A percentile compares a stretch with the other conserved stretches of the same genome.
These are phyloP conservation scores for Fusarium chaquense DNA, from an alignment of 2,329 filamentous ascomycete genomes.

Conservation along the genomic window DNA sequence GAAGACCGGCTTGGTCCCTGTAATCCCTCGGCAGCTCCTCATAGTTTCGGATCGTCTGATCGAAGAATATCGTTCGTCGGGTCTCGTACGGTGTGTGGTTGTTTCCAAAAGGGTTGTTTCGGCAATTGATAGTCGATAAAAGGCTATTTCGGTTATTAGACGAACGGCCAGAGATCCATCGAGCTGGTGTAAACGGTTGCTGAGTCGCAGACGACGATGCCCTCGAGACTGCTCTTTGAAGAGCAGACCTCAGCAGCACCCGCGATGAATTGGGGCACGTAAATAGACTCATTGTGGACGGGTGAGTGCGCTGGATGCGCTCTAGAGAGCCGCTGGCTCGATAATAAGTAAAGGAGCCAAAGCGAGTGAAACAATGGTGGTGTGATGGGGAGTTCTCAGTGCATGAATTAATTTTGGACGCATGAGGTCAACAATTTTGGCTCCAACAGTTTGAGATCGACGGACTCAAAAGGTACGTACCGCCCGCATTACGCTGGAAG, in stretches of 20 bases:
- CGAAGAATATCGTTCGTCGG: conserved; percentile 53
- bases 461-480: conserved; percentile 37
- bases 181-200: conserved; percentile 39
- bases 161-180: conserved; percentile 42
- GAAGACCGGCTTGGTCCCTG: conserved; percentile 65
- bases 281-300: conserved; percentile 48
- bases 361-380: conserved; percentile 22
- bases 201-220: conserved; percentile 30
- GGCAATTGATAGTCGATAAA: conserved; percentile 20
- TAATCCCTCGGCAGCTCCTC: conserved; percentile 69
- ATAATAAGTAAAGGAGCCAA: conserved; percentile 36
- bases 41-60: conserved; percentile 63
- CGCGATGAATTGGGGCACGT: conserved; percentile 49
- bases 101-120: conserved; percentile 23
- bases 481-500: conserved; percentile 11
- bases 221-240: conserved; percentile 43
- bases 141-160: conserved; percentile 15
- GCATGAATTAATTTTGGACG: conserved; percentile 46
- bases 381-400: conserved; percentile 38
- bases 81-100: conserved; percentile 36
- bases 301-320: conserved; percentile 44
- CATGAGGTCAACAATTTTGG: conserved; percentile 44
- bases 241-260: conserved; percentile 48
- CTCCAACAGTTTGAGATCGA: conserved; percentile 18
- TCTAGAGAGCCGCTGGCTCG: conserved; percentile 41